Evolutionary conservation across 495 filamentous ascomycete genomes (phyloP).

Genomic region (Daldinia decipiens): DNA sequence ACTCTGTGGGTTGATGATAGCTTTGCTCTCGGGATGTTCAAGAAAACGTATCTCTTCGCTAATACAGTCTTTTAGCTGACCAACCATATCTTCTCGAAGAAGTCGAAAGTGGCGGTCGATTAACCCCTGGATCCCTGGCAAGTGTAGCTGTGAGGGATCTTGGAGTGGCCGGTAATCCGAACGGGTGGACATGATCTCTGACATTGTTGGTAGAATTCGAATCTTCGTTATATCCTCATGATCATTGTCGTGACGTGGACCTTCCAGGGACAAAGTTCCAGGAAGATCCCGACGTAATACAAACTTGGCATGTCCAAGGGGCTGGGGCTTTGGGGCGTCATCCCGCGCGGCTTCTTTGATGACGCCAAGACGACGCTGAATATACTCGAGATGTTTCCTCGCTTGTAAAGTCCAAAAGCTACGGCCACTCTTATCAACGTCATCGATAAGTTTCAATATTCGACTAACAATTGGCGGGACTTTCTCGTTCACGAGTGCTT

Average conservation of each 20-base stretch:
- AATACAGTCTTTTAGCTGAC: not conserved
- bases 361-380: not conserved
- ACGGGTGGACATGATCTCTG: slow-evolving; percentile 64
- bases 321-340: not conserved
- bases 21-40: not conserved
- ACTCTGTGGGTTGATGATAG: not conserved
- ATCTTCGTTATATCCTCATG: slow-evolving; percentile 66
- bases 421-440: not conserved
- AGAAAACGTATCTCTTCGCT: not conserved
- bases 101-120: not conserved
- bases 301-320: not conserved
- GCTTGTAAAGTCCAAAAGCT: slow-evolving; percentile 1
- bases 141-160: not conserved
- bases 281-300: not conserved
- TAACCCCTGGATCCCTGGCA: not conserved
- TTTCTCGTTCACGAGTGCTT: not conserved
- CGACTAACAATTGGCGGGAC: not conserved
- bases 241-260: slow-evolving; percentile 75
- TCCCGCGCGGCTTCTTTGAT: not conserved
- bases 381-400: not conserved
- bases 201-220: slow-evolving; percentile 68
- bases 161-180: not conserved
- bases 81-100: not conserved
- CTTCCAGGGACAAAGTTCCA: slow-evolving; percentile 50
- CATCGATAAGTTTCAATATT: not conserved